These are phyloP conservation scores for Senna tora DNA, from an alignment of 306 rosid genomes.

Conservation along the genomic window DNA sequence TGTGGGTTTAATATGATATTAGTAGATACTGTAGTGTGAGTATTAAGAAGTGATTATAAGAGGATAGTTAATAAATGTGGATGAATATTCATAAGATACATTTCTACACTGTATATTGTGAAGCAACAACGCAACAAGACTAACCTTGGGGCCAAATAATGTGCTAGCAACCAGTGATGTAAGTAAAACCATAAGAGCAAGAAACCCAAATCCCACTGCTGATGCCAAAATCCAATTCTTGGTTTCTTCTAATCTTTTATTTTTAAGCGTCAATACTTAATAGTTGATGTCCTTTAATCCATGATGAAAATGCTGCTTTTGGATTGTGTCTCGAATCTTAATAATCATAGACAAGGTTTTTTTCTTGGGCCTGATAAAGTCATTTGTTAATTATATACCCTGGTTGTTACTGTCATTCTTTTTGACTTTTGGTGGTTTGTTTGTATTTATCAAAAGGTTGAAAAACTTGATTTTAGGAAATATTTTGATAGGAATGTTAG, in stretches of 20 bases:
- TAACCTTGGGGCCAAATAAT: conserved; percentile 66
- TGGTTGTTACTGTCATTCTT: too few relatives aligned
- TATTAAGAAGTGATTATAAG: not conserved
- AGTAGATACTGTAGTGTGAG: not conserved
- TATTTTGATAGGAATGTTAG: too few relatives aligned
- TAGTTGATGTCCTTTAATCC: too few relatives aligned
- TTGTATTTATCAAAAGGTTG: too few relatives aligned
- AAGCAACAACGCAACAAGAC: conserved; percentile 29
- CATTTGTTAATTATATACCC: too few relatives aligned
- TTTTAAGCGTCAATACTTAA: too few relatives aligned
- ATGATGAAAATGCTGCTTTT: too few relatives aligned
- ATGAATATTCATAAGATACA: not conserved
- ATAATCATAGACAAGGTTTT: too few relatives aligned
- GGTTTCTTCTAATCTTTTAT: conserved; percentile 32
- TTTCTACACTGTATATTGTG: not conserved
- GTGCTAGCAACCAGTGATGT: conserved; percentile 56
- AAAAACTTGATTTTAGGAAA: too few relatives aligned
- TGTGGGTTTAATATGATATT: not conserved
- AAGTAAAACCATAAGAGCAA: conserved; percentile 54
- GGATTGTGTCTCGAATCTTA: too few relatives aligned
- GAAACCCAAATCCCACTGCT: conserved; percentile 68
- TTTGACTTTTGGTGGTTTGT: too few relatives aligned
- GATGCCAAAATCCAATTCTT: conserved; percentile 76
- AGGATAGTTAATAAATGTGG: conserved; percentile 1
- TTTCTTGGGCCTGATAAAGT: too few relatives aligned